phyloP scores from a whole-genome alignment of 2,329 filamentous ascomycete species.

The Curvularia eragrostidis region DNA sequence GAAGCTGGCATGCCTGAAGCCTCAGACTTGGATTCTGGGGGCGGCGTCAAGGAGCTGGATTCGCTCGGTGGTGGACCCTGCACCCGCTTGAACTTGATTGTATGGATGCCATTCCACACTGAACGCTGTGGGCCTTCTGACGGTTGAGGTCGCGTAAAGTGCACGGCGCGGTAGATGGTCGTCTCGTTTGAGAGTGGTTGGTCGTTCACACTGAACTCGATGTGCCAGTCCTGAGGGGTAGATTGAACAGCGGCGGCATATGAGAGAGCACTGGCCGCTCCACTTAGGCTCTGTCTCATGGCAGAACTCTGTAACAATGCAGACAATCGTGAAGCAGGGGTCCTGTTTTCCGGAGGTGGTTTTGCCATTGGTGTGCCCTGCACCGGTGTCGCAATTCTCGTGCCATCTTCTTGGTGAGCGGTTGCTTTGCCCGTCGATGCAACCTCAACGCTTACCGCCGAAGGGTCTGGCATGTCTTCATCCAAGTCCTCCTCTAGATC shows the following conservation, averaged over 20 bases:
- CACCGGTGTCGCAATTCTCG: slow-evolving; percentile 80
- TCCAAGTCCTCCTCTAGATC: slow-evolving; percentile 84
- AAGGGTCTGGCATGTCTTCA: slow-evolving; percentile 73
- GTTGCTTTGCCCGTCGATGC: slow-evolving; percentile 86
- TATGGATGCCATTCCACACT: slow-evolving; percentile 89
- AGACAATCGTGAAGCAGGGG: slow-evolving; percentile 39
- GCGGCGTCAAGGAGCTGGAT: slow-evolving; percentile 65
- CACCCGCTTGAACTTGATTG: slow-evolving; percentile 89
- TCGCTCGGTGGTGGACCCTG: slow-evolving; percentile 81
- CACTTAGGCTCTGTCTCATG: slow-evolving; percentile 39
- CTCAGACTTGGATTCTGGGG: slow-evolving; percentile 59
- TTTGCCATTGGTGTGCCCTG: slow-evolving; percentile 56
- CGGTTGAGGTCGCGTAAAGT: slow-evolving; percentile 67
- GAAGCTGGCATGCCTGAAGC: slow-evolving; percentile 75
- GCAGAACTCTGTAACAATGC: slow-evolving; percentile 44
- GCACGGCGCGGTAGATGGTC: slow-evolving; percentile 93
- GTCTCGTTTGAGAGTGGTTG: slow-evolving; percentile 88
- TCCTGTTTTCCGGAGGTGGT: slow-evolving; percentile 38
- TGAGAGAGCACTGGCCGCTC: slow-evolving; percentile 67
- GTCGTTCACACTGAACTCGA: slow-evolving; percentile 88
- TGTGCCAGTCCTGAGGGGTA: slow-evolving; percentile 91
- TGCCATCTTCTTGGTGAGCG: slow-evolving; percentile 90
- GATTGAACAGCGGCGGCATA: slow-evolving; percentile 85
- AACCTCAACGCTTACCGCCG: slow-evolving; percentile 90
- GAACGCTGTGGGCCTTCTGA: slow-evolving; percentile 75